A percentile compares a stretch with the other conserved stretches of the same genome.
Conservation (phyloP, 495 filamentous ascomycete species). For the Talaromyces stipitatus region DNA sequence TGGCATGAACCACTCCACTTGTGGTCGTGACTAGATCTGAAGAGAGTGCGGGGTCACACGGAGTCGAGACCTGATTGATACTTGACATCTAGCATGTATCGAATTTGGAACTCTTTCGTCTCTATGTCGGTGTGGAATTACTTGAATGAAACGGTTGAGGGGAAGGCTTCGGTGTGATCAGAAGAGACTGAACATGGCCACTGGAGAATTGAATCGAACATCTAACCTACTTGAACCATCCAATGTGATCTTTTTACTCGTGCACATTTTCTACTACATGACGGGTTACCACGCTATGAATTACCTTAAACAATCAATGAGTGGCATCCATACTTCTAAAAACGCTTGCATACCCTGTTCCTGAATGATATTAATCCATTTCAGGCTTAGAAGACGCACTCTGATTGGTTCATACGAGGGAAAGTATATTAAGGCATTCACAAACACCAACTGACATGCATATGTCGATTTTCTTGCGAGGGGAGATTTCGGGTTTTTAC, state of each 20-base stretch:
- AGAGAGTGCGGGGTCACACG: neutral
- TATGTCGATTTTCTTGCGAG: too few species aligned
- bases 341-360: neutral
- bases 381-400: neutral
- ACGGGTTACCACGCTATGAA: neutral
- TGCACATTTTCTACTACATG: neutral
- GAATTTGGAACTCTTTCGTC: neutral
- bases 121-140: too few species aligned
- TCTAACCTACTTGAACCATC: neutral
- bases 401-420: neutral
- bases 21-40: neutral
- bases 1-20: neutral
- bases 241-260: neutral
- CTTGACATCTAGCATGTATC: neutral
- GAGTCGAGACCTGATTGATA: too few species aligned
- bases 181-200: too few species aligned
- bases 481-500: too few species aligned
- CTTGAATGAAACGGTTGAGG: neutral
- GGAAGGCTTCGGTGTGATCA: too few species aligned
- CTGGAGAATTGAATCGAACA: neutral
- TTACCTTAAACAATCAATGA: neutral
- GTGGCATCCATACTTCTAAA: neutral
- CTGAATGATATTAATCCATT: neutral
- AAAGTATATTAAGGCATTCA: neutral
- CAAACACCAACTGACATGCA: neutral